A percentile compares a stretch with the other conserved stretches of the same genome.
phyloP scores from a whole-genome alignment of 106 monocot genomes.

The Ottelia alismoides region DNA sequence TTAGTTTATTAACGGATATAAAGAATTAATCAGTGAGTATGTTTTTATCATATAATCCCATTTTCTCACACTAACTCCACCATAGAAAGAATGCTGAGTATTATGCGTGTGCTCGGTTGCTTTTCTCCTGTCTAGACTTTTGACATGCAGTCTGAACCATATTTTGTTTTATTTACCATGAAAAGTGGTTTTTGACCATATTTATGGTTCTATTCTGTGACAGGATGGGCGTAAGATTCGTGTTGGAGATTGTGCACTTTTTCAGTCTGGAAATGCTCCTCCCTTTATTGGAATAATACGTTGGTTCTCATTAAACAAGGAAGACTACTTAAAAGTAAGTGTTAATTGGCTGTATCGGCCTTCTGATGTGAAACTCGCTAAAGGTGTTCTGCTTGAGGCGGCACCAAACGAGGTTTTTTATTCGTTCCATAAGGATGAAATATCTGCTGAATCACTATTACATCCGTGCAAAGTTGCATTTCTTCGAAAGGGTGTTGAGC shows the following conservation, averaged over 20 bases:
- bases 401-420: conserved; percentile 62
- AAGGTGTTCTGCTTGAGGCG: conserved; percentile 35
- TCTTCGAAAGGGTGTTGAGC: conserved; percentile 40
- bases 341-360: conserved; percentile 67
- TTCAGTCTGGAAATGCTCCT: conserved; percentile 41
- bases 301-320: conserved; percentile 26
- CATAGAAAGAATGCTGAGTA: no score
- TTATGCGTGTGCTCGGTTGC: no score
- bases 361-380: conserved; percentile 45
- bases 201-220: background rate
- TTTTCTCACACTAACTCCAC: no score
- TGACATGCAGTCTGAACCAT: no score
- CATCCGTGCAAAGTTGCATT: conserved; percentile 71
- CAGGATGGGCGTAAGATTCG: conserved; percentile 45
- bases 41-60: no score
- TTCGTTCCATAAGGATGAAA: conserved; percentile 47
- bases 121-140: no score
- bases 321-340: conserved; percentile 28
- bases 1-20: no score
- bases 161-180: background rate
- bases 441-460: conserved; percentile 46
- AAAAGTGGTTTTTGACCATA: background rate
- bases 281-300: conserved; percentile 50
- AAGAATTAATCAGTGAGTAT: no score
- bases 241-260: conserved; percentile 56